phyloP scores from a whole-genome alignment of 345 rosid species.

The Lepidium didymum region DNA sequence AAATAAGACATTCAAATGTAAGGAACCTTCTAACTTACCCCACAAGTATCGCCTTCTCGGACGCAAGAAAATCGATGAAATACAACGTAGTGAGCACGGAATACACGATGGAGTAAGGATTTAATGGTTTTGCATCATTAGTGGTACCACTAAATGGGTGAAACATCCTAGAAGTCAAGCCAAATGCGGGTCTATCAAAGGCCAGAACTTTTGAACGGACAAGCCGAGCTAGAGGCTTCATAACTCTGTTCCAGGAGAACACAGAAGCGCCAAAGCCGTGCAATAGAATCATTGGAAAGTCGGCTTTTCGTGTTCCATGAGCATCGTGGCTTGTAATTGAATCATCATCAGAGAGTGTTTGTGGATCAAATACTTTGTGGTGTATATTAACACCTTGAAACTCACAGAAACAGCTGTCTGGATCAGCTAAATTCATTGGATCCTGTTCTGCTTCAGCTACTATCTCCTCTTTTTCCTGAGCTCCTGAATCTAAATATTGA shows the following conservation, averaged over 20 bases:
- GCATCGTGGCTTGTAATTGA: background rate
- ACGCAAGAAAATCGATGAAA: constrained; percentile 60
- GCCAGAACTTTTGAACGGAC: constrained; percentile 68
- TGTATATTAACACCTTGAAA: constrained; percentile 72
- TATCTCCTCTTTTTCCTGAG: constrained; percentile 32
- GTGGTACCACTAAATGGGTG: constrained; percentile 15
- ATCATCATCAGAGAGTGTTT: constrained; percentile 20
- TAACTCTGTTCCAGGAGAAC: constrained; percentile 72
- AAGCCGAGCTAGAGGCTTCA: constrained; percentile 59
- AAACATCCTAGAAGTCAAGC: constrained; percentile 67
- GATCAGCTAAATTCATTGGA: constrained; percentile 65
- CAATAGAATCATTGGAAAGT: constrained; percentile 61
- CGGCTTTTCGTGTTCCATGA: constrained; percentile 17
- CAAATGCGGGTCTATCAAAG: constrained; percentile 90
- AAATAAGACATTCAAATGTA: background rate
- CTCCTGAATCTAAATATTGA: constrained; percentile 34
- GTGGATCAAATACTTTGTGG: constrained; percentile 55
- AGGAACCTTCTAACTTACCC: constrained; percentile 45
- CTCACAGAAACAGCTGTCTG: constrained; percentile 87
- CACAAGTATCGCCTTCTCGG: constrained; percentile 65
- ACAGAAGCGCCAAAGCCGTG: constrained; percentile 96
- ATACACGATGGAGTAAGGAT: constrained; percentile 83
- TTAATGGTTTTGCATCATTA: constrained; percentile 38
- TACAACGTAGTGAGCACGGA: constrained; percentile 69
- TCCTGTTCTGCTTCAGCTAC: constrained; percentile 67